Conservation (phyloP, 768 basidiomycete genomes). For the Tylopilus plumbeoviolaceoides region DNA sequence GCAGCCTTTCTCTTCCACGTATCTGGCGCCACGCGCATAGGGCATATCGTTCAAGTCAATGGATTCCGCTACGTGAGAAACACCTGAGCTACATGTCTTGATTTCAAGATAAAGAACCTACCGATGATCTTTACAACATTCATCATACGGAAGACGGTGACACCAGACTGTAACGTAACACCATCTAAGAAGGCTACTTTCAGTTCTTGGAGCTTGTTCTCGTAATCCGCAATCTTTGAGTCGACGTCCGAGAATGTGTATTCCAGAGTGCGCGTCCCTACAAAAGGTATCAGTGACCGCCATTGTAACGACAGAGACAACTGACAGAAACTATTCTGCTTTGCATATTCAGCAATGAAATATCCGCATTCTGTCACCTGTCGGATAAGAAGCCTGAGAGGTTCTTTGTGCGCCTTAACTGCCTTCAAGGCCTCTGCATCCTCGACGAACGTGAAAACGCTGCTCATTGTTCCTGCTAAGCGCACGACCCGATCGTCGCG, state of each 20-base stretch:
- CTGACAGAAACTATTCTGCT: constrained; percentile 16
- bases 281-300: not conserved
- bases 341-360: constrained; percentile 21
- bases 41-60: constrained; percentile 19
- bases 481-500: constrained; percentile 16
- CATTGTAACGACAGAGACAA: not conserved
- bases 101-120: not conserved
- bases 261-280: constrained; percentile 15
- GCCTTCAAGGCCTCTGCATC: constrained; percentile 7
- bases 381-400: constrained; percentile 11
- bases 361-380: constrained; percentile 24
- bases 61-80: constrained; percentile 6
- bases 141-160: constrained; percentile 22
- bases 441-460: constrained; percentile 12
- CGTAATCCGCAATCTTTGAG: constrained; percentile 16
- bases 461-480: constrained; percentile 15
- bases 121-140: constrained; percentile 6
- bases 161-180: constrained; percentile 9
- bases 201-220: constrained; percentile 16
- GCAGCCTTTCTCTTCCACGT: constrained; percentile 17
- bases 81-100: not conserved
- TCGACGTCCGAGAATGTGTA: constrained; percentile 19
- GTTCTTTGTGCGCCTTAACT: constrained; percentile 5
- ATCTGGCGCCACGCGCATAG: constrained; percentile 23
- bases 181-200: constrained; percentile 16